These are phyloP conservation scores for Prunus kanzakura DNA, from an alignment of 306 rosid genomes.

Conservation along the genomic window DNA sequence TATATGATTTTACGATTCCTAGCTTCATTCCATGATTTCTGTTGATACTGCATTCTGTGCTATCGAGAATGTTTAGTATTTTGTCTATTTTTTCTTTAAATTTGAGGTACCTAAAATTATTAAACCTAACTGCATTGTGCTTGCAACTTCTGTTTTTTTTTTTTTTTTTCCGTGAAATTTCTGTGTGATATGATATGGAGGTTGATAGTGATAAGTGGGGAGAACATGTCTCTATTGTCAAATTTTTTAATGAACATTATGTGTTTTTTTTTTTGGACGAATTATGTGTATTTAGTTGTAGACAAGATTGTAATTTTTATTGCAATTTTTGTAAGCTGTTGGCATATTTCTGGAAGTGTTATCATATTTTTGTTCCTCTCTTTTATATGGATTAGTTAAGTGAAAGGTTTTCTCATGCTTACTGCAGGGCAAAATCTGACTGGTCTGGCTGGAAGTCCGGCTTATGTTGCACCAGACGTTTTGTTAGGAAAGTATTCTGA, in stretches of 20 bases:
- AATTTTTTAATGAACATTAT: background rate
- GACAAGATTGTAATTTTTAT: background rate
- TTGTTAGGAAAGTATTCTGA: slow-evolving; percentile 70
- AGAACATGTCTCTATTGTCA: background rate
- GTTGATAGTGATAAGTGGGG: background rate
- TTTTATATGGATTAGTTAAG: slow-evolving; percentile 4
- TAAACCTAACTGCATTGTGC: background rate
- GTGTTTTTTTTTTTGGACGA: too few species aligned
- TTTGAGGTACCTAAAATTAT: background rate
- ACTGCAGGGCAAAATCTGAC: slow-evolving; percentile 82
- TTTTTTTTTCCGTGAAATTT: too few species aligned
- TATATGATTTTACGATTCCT: background rate
- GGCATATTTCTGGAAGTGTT: background rate
- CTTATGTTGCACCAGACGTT: slow-evolving; percentile 99
- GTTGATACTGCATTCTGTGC: background rate
- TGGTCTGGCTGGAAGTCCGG: slow-evolving; percentile 99
- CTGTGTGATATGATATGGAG: background rate
- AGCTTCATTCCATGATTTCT: background rate
- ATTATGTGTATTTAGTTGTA: background rate
- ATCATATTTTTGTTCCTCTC: background rate
- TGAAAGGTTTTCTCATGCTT: slow-evolving; percentile 15
- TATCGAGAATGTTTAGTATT: background rate
- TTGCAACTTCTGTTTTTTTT: too few species aligned
- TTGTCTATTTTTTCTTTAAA: background rate
- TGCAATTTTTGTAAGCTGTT: background rate